A percentile compares a stretch with the other conserved stretches of the same genome.
These are phyloP conservation scores for Trichoderma breve DNA, from an alignment of 2,329 filamentous ascomycete genomes.

Conservation along the genomic window DNA sequence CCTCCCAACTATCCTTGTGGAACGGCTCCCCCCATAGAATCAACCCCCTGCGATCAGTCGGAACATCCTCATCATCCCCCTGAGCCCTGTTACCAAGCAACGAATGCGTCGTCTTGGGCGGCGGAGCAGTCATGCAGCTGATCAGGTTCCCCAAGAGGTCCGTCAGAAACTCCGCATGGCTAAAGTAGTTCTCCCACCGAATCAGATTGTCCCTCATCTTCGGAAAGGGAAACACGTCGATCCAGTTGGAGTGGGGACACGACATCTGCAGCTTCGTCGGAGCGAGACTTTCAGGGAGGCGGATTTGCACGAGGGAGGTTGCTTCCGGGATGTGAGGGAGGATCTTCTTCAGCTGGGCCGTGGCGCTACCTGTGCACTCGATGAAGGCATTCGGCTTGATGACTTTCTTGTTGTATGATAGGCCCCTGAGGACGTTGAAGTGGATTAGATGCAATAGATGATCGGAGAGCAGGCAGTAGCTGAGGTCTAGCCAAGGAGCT, in stretches of 20 bases:
- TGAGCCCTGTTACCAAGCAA: neutral
- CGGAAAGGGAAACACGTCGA: slow-evolving; percentile 42
- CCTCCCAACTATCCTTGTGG: slow-evolving; percentile 26
- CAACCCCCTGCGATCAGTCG: slow-evolving; percentile 18
- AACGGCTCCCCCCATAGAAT: slow-evolving; percentile 30
- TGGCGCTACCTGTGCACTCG: neutral
- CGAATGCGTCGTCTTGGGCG: neutral
- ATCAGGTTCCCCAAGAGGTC: slow-evolving; percentile 22
- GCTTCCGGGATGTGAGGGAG: neutral
- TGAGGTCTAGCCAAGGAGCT: neutral
- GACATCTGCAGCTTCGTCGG: slow-evolving; percentile 42
- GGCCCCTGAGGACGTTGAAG: slow-evolving; percentile 11
- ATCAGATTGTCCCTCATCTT: slow-evolving; percentile 41
- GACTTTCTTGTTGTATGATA: slow-evolving; percentile 9
- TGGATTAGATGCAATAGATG: slow-evolving; percentile 16
- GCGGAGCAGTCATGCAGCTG: neutral
- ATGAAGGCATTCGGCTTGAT: neutral
- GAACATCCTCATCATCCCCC: neutral
- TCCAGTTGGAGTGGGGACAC: slow-evolving; percentile 40
- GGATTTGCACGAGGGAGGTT: neutral
- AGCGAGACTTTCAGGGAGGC: slow-evolving; percentile 25
- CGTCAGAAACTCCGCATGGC: slow-evolving; percentile 34
- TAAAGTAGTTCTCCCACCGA: slow-evolving; percentile 34
- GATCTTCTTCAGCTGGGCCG: neutral
- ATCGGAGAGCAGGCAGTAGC: slow-evolving; percentile 8